Evolutionary conservation across 768 basidiomycete species (phyloP).

Genomic region (Auricularia sp.): DNA sequence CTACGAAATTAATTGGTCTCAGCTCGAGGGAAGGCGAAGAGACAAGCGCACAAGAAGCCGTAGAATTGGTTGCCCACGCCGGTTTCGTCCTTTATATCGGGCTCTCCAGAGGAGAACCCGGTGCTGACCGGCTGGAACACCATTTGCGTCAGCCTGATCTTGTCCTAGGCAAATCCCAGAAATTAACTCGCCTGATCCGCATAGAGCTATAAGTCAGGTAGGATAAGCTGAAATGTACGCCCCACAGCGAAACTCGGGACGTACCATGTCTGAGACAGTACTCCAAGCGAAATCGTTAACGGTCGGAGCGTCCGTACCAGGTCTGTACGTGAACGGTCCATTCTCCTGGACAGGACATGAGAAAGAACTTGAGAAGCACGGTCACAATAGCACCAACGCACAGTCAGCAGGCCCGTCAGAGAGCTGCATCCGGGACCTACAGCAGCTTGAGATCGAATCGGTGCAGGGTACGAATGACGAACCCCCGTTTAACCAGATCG

Average conservation of each 20-base stretch:
- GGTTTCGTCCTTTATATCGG: conserved; percentile 3
- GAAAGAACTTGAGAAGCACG: background rate
- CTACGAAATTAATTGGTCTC: background rate
- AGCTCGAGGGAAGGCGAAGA: background rate
- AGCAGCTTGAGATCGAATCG: background rate
- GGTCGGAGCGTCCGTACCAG: conserved; percentile 1
- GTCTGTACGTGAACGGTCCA: conserved; percentile 9
- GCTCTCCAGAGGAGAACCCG: background rate
- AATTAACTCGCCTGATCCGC: conserved; percentile 1
- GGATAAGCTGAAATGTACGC: background rate
- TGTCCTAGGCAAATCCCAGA: too few species aligned
- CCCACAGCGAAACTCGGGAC: background rate
- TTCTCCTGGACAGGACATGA: conserved; percentile 1
- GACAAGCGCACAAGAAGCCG: conserved; percentile 8
- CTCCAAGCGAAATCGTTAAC: conserved; percentile 7
- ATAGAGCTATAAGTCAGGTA: background rate
- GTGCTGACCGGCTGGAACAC: conserved; percentile 2
- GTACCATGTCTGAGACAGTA: background rate
- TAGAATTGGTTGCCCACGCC: conserved; percentile 11
- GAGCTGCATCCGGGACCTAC: background rate
- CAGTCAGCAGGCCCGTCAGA: background rate
- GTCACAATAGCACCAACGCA: background rate
- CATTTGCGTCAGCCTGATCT: background rate
- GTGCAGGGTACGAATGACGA: background rate
- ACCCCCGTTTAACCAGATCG: conserved; percentile 7